Evolutionary conservation across 306 rosid species (phyloP), one percentile per base, ranked within the genome.

Genomic region (Senna tora): DNA sequence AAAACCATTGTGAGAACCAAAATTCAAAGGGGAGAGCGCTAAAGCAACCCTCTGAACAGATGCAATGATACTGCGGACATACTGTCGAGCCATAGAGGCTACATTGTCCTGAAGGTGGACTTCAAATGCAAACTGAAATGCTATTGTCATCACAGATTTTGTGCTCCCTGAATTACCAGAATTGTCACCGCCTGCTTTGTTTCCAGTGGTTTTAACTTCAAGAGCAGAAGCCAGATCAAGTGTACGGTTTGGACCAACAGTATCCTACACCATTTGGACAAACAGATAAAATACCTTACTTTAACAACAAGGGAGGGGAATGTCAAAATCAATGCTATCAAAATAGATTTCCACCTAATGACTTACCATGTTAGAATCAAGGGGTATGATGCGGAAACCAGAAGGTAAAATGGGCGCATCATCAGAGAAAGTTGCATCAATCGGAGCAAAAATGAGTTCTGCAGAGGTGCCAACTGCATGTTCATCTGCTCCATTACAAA

Each of bases 161-260:
- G 91, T 77, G 79, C 65, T 88, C 39, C 93, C 92, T n/a, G 77
- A 80, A 55, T 77, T 80, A 33, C 87, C 85, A 65, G 89, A 79
- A 46, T 60, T 84, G 49, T 86, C 96, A 47, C 92, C 88, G 11
- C 84, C 73, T 30, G 86, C 74, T 81, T 87, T 85, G 79, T 78
- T 86, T 51, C 90, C 89, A 56, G 90, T 64, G 6, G 89, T 80
- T 83, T 97, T 96, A 53, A 89, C 85, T 42, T 94, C 99, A 51
- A 94, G 97, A 59, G 99, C 89, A 10, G 99, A 89, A 21, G 99
- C 95, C 78, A 94, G 97, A 79, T 94, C 99, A 14, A 94, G 99
- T 1, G 99, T 94, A 20, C 96, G 96, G 85, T 91, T 91, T 13
- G 95, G 89, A 83, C 90, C 88, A 5, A 87, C 86, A 50, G 90